A percentile compares a stretch with the other conserved stretches of the same genome.
Evolutionary conservation across 805 yeast species (phyloP).

Genomic region (Candida germanica): DNA sequence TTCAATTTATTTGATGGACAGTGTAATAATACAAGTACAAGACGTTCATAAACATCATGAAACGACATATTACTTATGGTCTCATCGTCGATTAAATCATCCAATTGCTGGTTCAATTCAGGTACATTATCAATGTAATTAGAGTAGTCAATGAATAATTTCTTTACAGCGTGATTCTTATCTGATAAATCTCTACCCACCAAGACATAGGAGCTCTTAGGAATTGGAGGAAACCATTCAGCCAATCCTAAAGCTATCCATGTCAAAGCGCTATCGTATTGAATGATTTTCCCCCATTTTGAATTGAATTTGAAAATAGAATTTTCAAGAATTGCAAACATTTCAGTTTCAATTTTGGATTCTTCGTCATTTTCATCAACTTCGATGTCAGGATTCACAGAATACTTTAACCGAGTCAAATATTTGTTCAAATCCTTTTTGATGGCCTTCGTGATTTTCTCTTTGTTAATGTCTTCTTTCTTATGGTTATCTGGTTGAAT

Average conservation of each 20-base stretch:
- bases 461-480: constrained; percentile 19
- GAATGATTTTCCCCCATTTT: constrained; percentile 77
- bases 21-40: constrained; percentile 72
- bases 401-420: constrained; percentile 43
- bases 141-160: constrained; percentile 36
- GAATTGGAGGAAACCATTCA: constrained; percentile 79
- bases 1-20: constrained; percentile 60
- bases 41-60: constrained; percentile 69
- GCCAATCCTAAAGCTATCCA: constrained; percentile 89
- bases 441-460: constrained; percentile 27
- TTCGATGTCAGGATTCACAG: background rate
- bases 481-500: constrained; percentile 54
- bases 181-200: constrained; percentile 49
- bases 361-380: background rate
- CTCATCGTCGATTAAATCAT: constrained; percentile 23
- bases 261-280: constrained; percentile 77
- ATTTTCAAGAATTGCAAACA: constrained; percentile 54
- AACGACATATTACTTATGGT: constrained; percentile 44
- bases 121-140: constrained; percentile 34
- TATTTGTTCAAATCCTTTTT: constrained; percentile 60
- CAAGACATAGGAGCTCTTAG: constrained; percentile 50
- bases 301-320: constrained; percentile 61
- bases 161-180: constrained; percentile 23
- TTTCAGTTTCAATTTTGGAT: constrained; percentile 25
- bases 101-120: constrained; percentile 18